Percentiles rank a stretch among this genome's conserved stretches.
phyloP scores from a whole-genome alignment of 75 land plant genomes.

The Pinus albicaulis region DNA sequence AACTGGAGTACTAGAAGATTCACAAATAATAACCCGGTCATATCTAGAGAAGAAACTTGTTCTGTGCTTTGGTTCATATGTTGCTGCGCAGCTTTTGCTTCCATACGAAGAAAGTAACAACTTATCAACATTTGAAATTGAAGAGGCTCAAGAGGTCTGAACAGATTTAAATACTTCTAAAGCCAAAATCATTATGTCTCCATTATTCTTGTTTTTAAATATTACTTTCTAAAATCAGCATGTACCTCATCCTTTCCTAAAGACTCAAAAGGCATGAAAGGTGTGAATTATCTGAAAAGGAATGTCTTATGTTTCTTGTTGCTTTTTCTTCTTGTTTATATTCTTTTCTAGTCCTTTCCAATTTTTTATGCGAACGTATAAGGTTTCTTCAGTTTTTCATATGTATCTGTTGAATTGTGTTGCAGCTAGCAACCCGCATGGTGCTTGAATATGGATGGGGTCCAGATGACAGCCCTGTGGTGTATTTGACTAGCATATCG shows the following conservation, averaged over 20 bases:
- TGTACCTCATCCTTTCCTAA: neutral
- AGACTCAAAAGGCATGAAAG: neutral
- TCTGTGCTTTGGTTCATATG: slow-evolving; percentile 81
- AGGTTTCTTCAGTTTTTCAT: too few species aligned
- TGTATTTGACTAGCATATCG: slow-evolving; percentile 52
- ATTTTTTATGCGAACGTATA: neutral
- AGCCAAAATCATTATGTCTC: neutral
- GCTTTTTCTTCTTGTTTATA: neutral
- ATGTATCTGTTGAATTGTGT: neutral
- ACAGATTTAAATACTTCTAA: neutral
- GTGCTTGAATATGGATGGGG: slow-evolving; percentile 97
- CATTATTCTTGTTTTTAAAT: neutral
- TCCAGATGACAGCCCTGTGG: slow-evolving; percentile 74
- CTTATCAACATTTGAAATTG: slow-evolving; percentile 59
- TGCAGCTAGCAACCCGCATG: slow-evolving; percentile 88
- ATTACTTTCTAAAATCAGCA: neutral
- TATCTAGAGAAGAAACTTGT: slow-evolving; percentile 91
- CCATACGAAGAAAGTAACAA: slow-evolving; percentile 84
- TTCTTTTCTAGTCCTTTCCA: neutral
- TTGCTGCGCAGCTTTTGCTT: slow-evolving; percentile 75
- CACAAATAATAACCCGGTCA: slow-evolving; percentile 64
- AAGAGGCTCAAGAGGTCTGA: slow-evolving; percentile 78
- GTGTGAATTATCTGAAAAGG: neutral
- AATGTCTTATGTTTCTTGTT: neutral
- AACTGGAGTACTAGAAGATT: slow-evolving; percentile 62